These are phyloP conservation scores for Phialophora chinensis DNA, from an alignment of 2,329 filamentous ascomycete species.

Conservation along the genomic window DNA sequence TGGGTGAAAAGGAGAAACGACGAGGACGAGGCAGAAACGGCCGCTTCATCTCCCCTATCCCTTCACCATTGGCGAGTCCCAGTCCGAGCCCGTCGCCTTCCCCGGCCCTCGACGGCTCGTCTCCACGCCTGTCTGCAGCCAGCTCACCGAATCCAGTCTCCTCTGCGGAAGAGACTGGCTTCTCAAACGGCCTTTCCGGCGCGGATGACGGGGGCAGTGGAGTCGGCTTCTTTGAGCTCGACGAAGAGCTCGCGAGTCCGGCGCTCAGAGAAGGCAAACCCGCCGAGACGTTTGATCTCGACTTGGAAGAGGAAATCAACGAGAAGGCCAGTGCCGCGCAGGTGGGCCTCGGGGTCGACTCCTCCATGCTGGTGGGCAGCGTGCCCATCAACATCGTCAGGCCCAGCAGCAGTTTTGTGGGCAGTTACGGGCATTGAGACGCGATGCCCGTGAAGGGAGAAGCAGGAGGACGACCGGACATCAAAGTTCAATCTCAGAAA, in stretches of 20 bases:
- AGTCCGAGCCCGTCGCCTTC: constrained; percentile 27
- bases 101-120: constrained; percentile 28
- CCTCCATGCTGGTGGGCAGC: constrained; percentile 28
- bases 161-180: constrained; percentile 27
- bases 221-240: constrained; percentile 40
- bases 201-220: constrained; percentile 31
- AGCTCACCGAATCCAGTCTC: background rate
- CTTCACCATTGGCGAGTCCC: constrained; percentile 27
- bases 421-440: constrained; percentile 38
- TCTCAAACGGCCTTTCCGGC: constrained; percentile 24
- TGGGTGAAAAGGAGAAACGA: constrained; percentile 17
- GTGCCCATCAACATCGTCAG: constrained; percentile 39
- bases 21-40: constrained; percentile 15
- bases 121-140: background rate
- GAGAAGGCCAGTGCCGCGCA: constrained; percentile 13
- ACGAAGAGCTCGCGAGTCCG: constrained; percentile 38
- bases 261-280: constrained; percentile 25
- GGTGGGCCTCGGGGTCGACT: background rate
- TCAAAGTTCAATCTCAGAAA: background rate
- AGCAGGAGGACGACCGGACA: background rate
- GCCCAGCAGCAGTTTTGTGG: constrained; percentile 35
- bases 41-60: constrained; percentile 24
- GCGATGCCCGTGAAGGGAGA: background rate
- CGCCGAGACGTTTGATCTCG: constrained; percentile 20
- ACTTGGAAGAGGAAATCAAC: constrained; percentile 7